phyloP scores from a whole-genome alignment of 129 eudicot species.

The Flaveria linearis region DNA sequence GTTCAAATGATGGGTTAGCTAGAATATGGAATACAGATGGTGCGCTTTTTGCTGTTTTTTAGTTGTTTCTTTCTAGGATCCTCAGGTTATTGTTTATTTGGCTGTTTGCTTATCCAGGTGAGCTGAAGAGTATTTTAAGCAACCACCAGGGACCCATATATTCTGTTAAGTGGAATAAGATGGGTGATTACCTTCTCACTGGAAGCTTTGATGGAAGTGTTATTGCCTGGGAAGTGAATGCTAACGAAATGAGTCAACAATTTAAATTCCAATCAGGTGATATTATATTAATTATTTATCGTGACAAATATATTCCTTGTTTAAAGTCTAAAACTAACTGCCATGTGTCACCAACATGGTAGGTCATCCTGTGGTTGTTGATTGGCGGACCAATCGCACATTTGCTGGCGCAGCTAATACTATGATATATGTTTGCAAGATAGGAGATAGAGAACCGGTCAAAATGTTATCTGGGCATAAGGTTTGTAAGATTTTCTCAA shows the following conservation, averaged over 20 bases:
- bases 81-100: constrained; percentile 12
- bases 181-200: constrained; percentile 56
- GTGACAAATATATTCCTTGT: background rate
- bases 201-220: constrained; percentile 58
- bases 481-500: constrained; percentile 39
- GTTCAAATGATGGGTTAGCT: constrained; percentile 57
- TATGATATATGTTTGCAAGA: constrained; percentile 52
- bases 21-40: constrained; percentile 62
- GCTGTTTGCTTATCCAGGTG: constrained; percentile 40
- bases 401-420: constrained; percentile 61
- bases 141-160: constrained; percentile 47
- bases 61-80: constrained; percentile 5
- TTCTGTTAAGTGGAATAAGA: constrained; percentile 61
- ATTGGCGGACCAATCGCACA: constrained; percentile 58
- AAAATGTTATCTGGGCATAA: constrained; percentile 54
- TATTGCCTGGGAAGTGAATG: constrained; percentile 51
- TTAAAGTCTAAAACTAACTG: constrained; percentile 1
- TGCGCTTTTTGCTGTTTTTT: constrained; percentile 19
- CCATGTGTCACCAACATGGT: constrained; percentile 25
- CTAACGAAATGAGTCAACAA: constrained; percentile 41
- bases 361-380: constrained; percentile 64
- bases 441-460: constrained; percentile 44
- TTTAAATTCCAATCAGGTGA: constrained; percentile 65
- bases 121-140: constrained; percentile 42
- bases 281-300: background rate